Conservation (phyloP, 495 filamentous ascomycete species). For the Sphaerosporella brunnea region DNA sequence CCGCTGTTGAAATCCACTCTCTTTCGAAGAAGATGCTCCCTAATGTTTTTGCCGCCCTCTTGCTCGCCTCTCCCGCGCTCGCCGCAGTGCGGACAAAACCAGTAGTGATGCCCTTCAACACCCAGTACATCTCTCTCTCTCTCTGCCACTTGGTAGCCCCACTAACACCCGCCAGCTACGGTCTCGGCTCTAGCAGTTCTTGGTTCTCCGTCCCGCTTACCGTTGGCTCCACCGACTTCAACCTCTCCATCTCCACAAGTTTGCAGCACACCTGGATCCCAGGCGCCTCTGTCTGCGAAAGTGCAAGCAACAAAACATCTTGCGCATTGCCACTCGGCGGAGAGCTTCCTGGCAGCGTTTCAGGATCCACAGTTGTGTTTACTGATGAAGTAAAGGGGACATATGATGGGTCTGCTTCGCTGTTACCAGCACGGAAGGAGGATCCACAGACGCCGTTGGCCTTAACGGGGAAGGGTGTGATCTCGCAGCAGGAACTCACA, state of each 20-base stretch:
- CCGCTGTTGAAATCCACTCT: too few relatives aligned
- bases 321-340: constrained; percentile 9
- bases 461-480: constrained; percentile 10
- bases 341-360: not conserved
- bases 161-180: constrained; percentile 1
- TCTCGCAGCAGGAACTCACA: constrained; percentile 9
- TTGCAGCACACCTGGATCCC: constrained; percentile 15
- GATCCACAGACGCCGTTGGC: constrained; percentile 10
- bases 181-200: not conserved
- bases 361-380: not conserved
- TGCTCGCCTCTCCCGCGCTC: not conserved
- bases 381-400: constrained; percentile 9
- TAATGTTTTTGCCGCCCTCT: not conserved
- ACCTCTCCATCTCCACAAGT: constrained; percentile 15
- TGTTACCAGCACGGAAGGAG: not conserved
- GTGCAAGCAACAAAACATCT: constrained; percentile 7
- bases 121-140: constrained; percentile 10
- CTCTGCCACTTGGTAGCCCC: not conserved
- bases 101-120: constrained; percentile 18
- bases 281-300: constrained; percentile 7
- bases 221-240: constrained; percentile 12
- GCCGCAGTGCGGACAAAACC: constrained; percentile 7
- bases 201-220: constrained; percentile 15
- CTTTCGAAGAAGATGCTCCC: not conserved
- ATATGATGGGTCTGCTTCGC: constrained; percentile 6